Conservation (phyloP, 2,329 filamentous ascomycete genomes). For the Penicillium sp. region DNA sequence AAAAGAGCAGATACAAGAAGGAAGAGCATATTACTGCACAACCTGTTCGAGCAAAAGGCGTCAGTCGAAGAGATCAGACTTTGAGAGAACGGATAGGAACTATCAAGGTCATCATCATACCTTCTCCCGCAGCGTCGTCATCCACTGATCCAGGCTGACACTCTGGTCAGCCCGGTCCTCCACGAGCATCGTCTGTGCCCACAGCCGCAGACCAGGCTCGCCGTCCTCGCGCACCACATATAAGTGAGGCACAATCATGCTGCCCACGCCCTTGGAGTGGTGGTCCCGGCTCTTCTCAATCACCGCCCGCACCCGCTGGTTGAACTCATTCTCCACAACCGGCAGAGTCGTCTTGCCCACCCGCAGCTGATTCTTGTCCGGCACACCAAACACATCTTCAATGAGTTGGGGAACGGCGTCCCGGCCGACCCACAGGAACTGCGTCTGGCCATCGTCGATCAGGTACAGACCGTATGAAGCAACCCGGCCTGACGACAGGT, state of each 20-base stretch:
- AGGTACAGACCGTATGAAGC: constrained; percentile 91
- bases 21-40: constrained; percentile 17
- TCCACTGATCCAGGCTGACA: constrained; percentile 89
- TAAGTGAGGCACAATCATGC: constrained; percentile 87
- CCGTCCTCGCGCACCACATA: constrained; percentile 95
- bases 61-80: constrained; percentile 3
- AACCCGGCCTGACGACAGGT: constrained; percentile 84
- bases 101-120: constrained; percentile 53
- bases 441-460: constrained; percentile 94
- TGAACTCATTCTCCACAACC: constrained; percentile 93
- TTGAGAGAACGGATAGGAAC: constrained; percentile 11
- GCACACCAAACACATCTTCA: constrained; percentile 83
- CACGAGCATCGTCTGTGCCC: constrained; percentile 93
- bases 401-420: constrained; percentile 90
- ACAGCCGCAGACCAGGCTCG: constrained; percentile 90
- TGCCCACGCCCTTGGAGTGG: constrained; percentile 82
- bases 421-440: constrained; percentile 95
- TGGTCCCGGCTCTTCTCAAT: constrained; percentile 91
- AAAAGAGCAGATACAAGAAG: constrained; percentile 3
- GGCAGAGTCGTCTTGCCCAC: constrained; percentile 89
- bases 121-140: constrained; percentile 92
- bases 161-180: constrained; percentile 95
- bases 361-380: constrained; percentile 79
- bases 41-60: constrained; percentile 12
- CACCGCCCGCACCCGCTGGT: constrained; percentile 86